Conservation (phyloP, 768 basidiomycete genomes). For the Calocybe cyanea region DNA sequence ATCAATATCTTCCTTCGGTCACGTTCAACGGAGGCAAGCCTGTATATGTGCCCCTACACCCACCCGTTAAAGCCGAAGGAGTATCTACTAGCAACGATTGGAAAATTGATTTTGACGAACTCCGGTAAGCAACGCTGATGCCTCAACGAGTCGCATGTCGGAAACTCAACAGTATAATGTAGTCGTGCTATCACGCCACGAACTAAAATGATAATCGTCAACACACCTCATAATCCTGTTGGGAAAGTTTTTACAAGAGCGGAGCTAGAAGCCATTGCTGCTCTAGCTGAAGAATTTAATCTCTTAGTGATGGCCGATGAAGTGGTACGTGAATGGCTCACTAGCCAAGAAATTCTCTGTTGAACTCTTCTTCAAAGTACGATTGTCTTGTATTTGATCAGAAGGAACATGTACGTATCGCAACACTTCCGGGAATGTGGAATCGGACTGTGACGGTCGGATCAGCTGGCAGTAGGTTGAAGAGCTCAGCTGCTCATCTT, state of each 20-base stretch:
- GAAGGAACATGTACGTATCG: slow-evolving; percentile 88
- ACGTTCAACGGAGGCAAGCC: slow-evolving; percentile 93
- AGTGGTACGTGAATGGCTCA: slow-evolving; percentile 64
- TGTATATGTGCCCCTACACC: slow-evolving; percentile 93
- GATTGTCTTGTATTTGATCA: slow-evolving; percentile 89
- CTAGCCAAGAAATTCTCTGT: slow-evolving; percentile 1
- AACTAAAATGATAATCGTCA: slow-evolving; percentile 93
- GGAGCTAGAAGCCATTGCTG: slow-evolving; percentile 85
- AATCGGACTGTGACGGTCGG: slow-evolving; percentile 94
- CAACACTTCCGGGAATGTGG: slow-evolving; percentile 97
- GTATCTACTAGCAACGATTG: slow-evolving; percentile 72
- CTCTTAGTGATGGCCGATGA: slow-evolving; percentile 93
- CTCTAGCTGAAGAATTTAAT: slow-evolving; percentile 87
- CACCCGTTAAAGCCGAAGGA: slow-evolving; percentile 49
- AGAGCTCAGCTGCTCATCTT: neutral
- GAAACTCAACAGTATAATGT: neutral
- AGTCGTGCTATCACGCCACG: slow-evolving; percentile 82
- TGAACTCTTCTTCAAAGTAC: slow-evolving; percentile 50
- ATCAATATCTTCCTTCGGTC: slow-evolving; percentile 90
- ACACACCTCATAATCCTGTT: slow-evolving; percentile 97
- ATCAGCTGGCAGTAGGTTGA: slow-evolving; percentile 83
- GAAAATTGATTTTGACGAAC: slow-evolving; percentile 86
- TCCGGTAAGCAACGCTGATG: slow-evolving; percentile 47
- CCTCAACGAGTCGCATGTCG: neutral
- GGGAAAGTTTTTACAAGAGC: slow-evolving; percentile 89